These are phyloP conservation scores for Globisporangium heterothallicum DNA, from an alignment of 352 stramenopile genomes.

Conservation along the genomic window DNA sequence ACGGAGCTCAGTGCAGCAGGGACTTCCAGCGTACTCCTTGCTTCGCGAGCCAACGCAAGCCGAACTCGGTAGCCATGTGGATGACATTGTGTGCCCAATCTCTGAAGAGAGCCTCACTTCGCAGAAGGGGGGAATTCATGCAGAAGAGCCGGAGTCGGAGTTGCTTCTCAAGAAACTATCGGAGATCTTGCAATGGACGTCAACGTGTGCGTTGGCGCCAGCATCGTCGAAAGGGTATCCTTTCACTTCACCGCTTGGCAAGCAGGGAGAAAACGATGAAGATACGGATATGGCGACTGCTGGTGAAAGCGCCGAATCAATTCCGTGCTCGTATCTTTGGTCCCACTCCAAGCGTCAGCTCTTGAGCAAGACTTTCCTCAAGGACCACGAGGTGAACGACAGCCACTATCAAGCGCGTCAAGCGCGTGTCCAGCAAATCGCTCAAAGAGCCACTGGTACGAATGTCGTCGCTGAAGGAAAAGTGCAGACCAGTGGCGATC, in stretches of 20 bases:
- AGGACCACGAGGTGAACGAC: constrained; percentile 62
- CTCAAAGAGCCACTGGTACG: neutral
- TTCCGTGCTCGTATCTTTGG: constrained; percentile 52
- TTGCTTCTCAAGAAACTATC: constrained; percentile 52
- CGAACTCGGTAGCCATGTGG: constrained; percentile 12
- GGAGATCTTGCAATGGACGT: constrained; percentile 52
- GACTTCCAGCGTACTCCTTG: constrained; percentile 42
- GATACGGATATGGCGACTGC: constrained; percentile 8
- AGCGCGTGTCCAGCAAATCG: neutral
- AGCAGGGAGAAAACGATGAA: neutral
- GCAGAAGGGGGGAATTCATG: too few species aligned
- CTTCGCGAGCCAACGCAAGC: constrained; percentile 39
- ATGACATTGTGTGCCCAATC: constrained; percentile 52
- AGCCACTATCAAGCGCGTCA: constrained; percentile 28
- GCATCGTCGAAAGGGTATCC: constrained; percentile 20
- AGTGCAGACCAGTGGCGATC: neutral
- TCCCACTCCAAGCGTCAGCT: constrained; percentile 37
- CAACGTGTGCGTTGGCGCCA: constrained; percentile 5
- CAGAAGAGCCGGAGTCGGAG: constrained; percentile 55
- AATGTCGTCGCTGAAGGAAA: too few species aligned
- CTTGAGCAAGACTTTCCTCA: constrained; percentile 29
- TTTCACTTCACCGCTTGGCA: constrained; percentile 11
- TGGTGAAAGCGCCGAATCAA: neutral
- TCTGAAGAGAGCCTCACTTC: constrained; percentile 36
- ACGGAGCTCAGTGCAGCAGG: neutral